A percentile compares a stretch with the other conserved stretches of the same genome.
Conservation (phyloP, 1,284 basidiomycete species). For the Naganishia sp. region DNA sequence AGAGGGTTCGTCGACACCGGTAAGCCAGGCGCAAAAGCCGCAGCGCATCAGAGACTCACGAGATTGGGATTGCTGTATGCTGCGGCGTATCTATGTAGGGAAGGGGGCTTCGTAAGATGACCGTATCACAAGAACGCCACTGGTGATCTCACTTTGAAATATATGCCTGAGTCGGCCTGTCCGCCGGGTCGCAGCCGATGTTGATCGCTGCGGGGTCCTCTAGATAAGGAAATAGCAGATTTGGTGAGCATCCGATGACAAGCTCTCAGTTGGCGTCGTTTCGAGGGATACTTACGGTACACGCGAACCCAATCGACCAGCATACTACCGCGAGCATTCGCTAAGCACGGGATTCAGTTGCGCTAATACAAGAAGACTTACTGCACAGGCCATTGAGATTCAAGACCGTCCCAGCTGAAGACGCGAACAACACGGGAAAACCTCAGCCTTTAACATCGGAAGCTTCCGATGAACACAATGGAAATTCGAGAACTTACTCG, state of each 20-base stretch:
- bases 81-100: conserved; percentile 36
- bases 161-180: conserved; percentile 61
- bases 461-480: background rate
- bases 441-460: background rate
- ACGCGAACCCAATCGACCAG: conserved; percentile 52
- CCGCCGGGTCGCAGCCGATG: conserved; percentile 54
- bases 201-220: conserved; percentile 50
- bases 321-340: conserved; percentile 38
- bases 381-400: conserved; percentile 44
- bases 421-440: background rate
- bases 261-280: background rate
- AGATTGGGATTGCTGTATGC: conserved; percentile 39
- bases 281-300: conserved; percentile 42
- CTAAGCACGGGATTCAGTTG: background rate
- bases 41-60: conserved; percentile 37
- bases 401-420: conserved; percentile 45
- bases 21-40: background rate
- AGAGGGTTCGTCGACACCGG: background rate
- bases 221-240: conserved; percentile 7
- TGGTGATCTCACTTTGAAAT: conserved; percentile 47
- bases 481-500: conserved; percentile 53
- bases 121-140: conserved; percentile 22
- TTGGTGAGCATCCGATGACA: conserved; percentile 17
- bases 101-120: background rate
- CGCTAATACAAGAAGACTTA: conserved; percentile 27